Evolutionary conservation across 2,329 filamentous ascomycete genomes (phyloP), one percentile per base, ranked within the genome.

Genomic region (Trichoderma sp.): DNA sequence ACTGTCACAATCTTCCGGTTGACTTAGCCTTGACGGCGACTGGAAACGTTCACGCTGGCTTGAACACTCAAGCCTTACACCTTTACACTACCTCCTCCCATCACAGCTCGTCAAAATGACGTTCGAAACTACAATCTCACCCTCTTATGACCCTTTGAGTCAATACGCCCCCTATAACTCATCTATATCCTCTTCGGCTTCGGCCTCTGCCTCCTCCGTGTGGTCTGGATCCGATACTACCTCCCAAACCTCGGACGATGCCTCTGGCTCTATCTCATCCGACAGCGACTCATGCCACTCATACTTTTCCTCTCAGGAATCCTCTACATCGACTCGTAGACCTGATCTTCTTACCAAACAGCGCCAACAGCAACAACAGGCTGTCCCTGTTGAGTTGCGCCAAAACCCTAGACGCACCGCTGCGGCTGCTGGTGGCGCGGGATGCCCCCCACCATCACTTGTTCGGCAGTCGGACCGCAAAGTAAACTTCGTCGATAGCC

Each of bases 401-500:
- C 90, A 90, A 77, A 89, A 92, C 75, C 88, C 89, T 11, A 85
- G 89, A 73, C 86, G 87, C 74, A 88, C 86, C 65, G 86, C 84
- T 72, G 84, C 83, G 74, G 87, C 88, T 73, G 82, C 86, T 36
- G 85, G 86, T 71, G 82, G 86, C 72, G 86, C 87, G 77, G 82
- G 88, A 75, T 88, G 88, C 76, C 87, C 88, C 77, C 92, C 93
- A 77, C 93, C 95, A 64, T 84, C 91, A 72, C 88, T 98, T 75
- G 87, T 95, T 74, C 92, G 95, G 78, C 95, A 98, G 85, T 90
- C 90, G 79, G 94, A 98, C 84, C 93, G 95, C 80, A 97, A 97
- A 86, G 89, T 93, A 80, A 95, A 92, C 83, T 98, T 98, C 80
- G 95, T 98, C 83, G 95, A 98, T 83, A 96, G 91, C 82, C 93